Evolutionary conservation across 2,329 filamentous ascomycete genomes (phyloP), one percentile per base, ranked within the genome.

Genomic region (Xylariaceae sp.): DNA sequence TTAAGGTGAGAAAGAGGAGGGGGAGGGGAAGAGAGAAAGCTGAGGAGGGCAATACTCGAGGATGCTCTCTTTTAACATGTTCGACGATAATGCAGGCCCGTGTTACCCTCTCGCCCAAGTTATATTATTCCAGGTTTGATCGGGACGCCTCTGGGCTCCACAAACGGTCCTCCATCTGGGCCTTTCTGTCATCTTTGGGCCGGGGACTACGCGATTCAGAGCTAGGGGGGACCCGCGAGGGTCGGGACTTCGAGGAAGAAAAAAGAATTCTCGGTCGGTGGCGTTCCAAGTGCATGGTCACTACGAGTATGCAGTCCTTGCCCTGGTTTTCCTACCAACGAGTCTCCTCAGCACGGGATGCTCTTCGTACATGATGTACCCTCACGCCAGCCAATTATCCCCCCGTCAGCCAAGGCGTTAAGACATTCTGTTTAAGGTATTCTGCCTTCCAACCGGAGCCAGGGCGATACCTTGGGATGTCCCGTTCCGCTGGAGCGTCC

Each of bases 1-100:
- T 63, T 66, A 61, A 64, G 57, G 59, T 62, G 64, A 64, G 64
- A 64, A 58, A n/a, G 17, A 17, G 23, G 62, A 64, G 60, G 59
- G 48, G 63, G 62, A 61, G 64, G 61, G 41, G 63, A 61, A 61
- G 64, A 61, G 61, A 63, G 50, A 66, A 66, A 66, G 64, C 62
- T 59, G 67, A 65, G 64, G 64, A 9, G 9, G 4, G 59, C 41
- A 62, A 62, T 63, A 62, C 45, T 50, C 55, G 55, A 50, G 63
- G 55, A 17, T 4, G 50, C n/a, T 54, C 58, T 53, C 61, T 69
- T 71, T 72, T 62, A 62, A 55, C 58, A 17, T 45, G 52, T 34
- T 34, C 23, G 35, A 18, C n/a, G 17, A 8, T 23, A 30, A 57
- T 39, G 34, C 30, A 52, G 34, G 51, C 10, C 59, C 52, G 54